Base-by-base conservation (phyloP, 441 rosid genomes). In the Adansonia madagascariensis region DNA sequence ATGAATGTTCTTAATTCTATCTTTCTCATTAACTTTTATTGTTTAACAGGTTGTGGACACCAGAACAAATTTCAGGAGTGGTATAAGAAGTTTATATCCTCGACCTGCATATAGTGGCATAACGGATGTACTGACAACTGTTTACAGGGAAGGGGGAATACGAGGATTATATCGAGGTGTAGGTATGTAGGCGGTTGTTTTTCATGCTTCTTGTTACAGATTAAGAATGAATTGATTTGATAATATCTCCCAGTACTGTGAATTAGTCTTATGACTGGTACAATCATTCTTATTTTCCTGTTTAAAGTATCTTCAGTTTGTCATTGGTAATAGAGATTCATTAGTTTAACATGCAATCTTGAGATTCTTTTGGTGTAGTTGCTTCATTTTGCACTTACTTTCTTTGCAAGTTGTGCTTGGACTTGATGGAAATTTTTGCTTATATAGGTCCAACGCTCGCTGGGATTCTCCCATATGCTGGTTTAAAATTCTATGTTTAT, bases 401-500 rank as follows among this genome's bases (percentile, higher is more conserved):
- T 35, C 41, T 35, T 75, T 55, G 55, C 65, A 49, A 59, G 50
- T 74, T 73, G 27, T 72, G 24, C 41, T 4, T 61, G 50, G 73
- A 65, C 64, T 55, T 73, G 39, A 62, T 31, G 46, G 52, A 31
- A 10, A 31, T 64, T 22, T 76, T 77, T 82, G 46, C 79, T n/a
- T 82, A 79, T 39, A 72, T 90, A 95, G 99, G 99, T 80, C 98
- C 99, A 70, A 93, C 99, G 12, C 87, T 95, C 76, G 83, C 83
- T 2, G 99, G 98, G 39, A 93, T 95, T 71, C 98, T 95, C 64
- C 99, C 99, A 10, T 95, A 93, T 74, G 97, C 98, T 56, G 98
- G 98, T 59, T 85, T 95, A 72, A 95, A 95, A 86, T 95, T 95
- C 88, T 95, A 92, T 65, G 80, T 95, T 67, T 95, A 95, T 11